Evolutionary conservation across 306 rosid genomes (phyloP).

Genomic region (Trifolium dubium): DNA sequence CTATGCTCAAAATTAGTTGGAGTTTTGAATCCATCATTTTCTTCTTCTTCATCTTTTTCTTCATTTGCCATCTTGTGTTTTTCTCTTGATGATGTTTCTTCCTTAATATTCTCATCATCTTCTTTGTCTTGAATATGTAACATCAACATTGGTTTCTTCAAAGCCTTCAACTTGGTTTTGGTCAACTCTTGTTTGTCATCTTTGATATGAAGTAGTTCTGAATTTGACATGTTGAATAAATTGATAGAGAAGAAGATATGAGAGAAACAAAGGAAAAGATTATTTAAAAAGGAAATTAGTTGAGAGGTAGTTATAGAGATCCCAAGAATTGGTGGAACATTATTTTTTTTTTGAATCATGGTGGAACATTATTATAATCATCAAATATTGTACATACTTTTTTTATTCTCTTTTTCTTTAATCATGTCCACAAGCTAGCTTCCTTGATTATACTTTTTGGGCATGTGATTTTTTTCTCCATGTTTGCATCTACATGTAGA

Average conservation of each 20-base stretch:
- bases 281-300: constrained; percentile 5
- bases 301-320: constrained; percentile 41
- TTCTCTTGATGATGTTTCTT: constrained; percentile 11
- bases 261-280: not conserved
- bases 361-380: constrained; percentile 20
- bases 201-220: constrained; percentile 23
- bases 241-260: not conserved
- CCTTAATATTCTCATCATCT: not conserved
- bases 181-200: not conserved
- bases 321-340: constrained; percentile 27
- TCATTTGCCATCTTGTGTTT: not conserved
- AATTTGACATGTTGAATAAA: constrained; percentile 33
- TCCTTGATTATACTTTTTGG: constrained; percentile 23
- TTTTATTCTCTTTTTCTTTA: constrained; percentile 17
- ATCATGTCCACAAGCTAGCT: constrained; percentile 25
- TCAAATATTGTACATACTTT: constrained; percentile 24
- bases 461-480: constrained; percentile 13
- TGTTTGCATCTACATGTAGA: not conserved
- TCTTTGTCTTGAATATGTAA: not conserved
- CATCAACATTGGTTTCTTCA: constrained; percentile 1
- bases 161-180: not conserved
- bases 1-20: constrained; percentile 55
- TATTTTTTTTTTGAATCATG: too few relatives aligned
- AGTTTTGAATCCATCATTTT: constrained; percentile 66
- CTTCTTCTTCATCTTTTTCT: constrained; percentile 23